Base-by-base conservation (phyloP, 2,329 filamentous ascomycete species). In the Sarocladiaceae sp. region DNA sequence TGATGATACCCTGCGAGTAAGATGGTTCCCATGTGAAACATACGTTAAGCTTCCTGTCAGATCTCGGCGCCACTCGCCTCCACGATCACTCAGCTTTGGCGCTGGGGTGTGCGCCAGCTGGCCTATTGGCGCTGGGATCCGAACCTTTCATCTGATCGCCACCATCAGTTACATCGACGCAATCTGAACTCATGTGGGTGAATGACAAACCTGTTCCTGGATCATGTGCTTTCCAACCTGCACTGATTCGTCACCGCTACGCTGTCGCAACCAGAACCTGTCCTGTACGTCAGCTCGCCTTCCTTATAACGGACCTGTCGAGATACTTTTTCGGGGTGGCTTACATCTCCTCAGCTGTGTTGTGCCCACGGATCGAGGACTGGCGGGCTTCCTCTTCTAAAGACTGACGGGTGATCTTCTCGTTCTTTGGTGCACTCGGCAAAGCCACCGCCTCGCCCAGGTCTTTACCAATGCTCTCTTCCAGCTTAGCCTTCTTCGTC, bases 401-500 rank as follows among this genome's bases (percentile, higher is more conserved):
- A 5, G 69, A 73, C 49, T 69, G 73, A 23, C 78, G 68, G 3
- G 78, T 86, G 47, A 88, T 85, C 57, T 78, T 78, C 53, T 82
- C 79, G 10, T 70, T 74, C 12, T 67, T 69, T 33, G 66, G 65
- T 33, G 73, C 66, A 3, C 68, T 73, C 4, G 69, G 72, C 13
- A 62, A 65, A 6, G 66, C 63, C 15, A 69, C 66, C 45, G 65
- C 67, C 43, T 74, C 71, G 3, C 71, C 70, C 2, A 72, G 69
- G 24, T 78, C 70, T 47, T 78, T 65, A 1, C 77, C 80, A 11
- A 89, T 64, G 19, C 77, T 85, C 56, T 90, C 83, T 48, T 88
- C 78, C 2, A 97, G 74, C 45, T 89, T 80, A 52, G 78, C 79
- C 67, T 88, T 91, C 50, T 91, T 80, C 58, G 93, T 80, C 39